Percentiles rank a stretch among this genome's conserved stretches.
Evolutionary conservation across 228 moss, liverwort and hornwort genomes (phyloP).

Genomic region (Sphagnum fallax): DNA sequence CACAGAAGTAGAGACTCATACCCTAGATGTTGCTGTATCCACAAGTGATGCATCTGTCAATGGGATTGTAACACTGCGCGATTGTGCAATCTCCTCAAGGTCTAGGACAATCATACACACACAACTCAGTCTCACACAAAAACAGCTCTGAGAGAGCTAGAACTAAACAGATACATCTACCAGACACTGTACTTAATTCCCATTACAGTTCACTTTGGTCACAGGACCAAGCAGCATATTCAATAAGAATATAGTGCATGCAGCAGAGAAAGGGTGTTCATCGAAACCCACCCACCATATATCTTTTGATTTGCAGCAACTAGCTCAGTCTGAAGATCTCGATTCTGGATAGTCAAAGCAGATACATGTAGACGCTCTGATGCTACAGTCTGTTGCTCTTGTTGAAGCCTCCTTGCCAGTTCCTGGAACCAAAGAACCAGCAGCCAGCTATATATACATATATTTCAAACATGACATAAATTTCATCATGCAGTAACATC

Average conservation of each 20-base stretch:
- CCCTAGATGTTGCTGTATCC: constrained; percentile 72
- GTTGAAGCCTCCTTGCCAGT: constrained; percentile 63
- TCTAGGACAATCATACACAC: constrained; percentile 13
- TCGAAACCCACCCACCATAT: constrained; percentile 39
- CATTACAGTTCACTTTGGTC: too few species aligned
- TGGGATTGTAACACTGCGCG: constrained; percentile 61
- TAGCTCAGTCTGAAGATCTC: constrained; percentile 59
- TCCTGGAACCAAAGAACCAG: constrained; percentile 37
- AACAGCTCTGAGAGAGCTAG: too few species aligned
- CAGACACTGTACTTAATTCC: too few species aligned
- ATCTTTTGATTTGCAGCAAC: constrained; percentile 31
- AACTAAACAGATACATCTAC: too few species aligned
- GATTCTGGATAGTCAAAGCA: constrained; percentile 43
- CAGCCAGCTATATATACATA: not conserved
- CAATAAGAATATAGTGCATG: too few species aligned
- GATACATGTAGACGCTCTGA: constrained; percentile 66
- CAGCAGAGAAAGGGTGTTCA: not conserved
- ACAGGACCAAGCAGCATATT: too few species aligned
- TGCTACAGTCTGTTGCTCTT: constrained; percentile 79
- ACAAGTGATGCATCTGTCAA: constrained; percentile 49
- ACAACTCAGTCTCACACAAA: not conserved
- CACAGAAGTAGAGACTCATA: constrained; percentile 5
- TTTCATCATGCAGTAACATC: not conserved
- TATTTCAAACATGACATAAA: not conserved
- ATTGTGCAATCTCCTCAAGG: constrained; percentile 29